Evolutionary conservation across 768 basidiomycete genomes (phyloP), one percentile per base, ranked within the genome.

Genomic region (Macrolepiota albuminosa): DNA sequence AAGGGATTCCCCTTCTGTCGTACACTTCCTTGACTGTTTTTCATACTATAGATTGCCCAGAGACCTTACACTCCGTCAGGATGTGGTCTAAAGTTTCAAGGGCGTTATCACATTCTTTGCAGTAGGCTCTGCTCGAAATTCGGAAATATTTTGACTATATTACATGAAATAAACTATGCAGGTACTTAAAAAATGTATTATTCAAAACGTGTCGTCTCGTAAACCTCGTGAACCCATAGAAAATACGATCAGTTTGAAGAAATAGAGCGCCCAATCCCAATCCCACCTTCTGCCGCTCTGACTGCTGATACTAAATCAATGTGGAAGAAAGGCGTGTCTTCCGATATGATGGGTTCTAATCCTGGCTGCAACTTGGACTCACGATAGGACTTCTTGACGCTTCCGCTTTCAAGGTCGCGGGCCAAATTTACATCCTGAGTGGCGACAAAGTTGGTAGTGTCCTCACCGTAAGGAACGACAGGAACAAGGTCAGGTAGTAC

Each of bases 241-340:
- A 24, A 47, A 29, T 9, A 21, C 7, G 10, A 54, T 34, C 48
- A 52, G 11, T 49, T 42, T 18, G 60, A 61, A n/a, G 40, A 54
- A 52, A 48, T 47, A 18, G 67, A 52, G 14, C 69, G 70, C 48
- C 60, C 63, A 50, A 77, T 55, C 9, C 73, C 77, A 63, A 77
- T 56, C 10, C 73, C 77, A 63, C 70, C 72, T 67, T 91, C 89
- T 6, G 89, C 91, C 13, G 86, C 86, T 8, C 73, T 77, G 43
- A 93, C 85, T 42, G 93, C 93, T 2, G 80, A 78, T 36, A 78
- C 72, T 40, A 98, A 75, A 71, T 96, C 95, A 64, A 97, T 77
- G 76, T 98, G 96, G 88, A 98, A 96, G 80, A 86, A 92, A 9
- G 91, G 91, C 7, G 89, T 93, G 42, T 82, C 79, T 9, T 76